Percentiles rank a stretch among this genome's conserved stretches.
Evolutionary conservation across 495 filamentous ascomycete species (phyloP).

Genomic region (Jackrogersella multiformis): DNA sequence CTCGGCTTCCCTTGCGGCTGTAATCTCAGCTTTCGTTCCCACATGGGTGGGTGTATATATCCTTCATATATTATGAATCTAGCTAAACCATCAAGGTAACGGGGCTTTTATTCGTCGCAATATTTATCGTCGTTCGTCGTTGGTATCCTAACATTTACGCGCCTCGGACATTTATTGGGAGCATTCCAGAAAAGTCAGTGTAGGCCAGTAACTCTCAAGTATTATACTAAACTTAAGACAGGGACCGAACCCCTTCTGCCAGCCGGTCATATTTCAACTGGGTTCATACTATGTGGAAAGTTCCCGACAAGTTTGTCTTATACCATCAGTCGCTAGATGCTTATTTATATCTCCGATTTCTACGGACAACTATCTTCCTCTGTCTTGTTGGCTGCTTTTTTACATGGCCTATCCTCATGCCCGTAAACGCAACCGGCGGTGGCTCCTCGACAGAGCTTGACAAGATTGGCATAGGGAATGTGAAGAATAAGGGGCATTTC

Average conservation of each 20-base stretch:
- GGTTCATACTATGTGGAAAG: constrained; percentile 68
- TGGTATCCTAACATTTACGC: constrained; percentile 43
- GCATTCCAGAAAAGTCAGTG: constrained; percentile 44
- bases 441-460: constrained; percentile 68
- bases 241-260: constrained; percentile 41
- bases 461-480: constrained; percentile 72
- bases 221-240: constrained; percentile 29
- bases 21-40: constrained; percentile 43
- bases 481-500: constrained; percentile 60
- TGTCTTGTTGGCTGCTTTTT: constrained; percentile 76
- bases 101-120: constrained; percentile 38
- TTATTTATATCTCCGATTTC: constrained; percentile 83
- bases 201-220: neutral
- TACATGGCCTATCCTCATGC: constrained; percentile 81
- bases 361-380: constrained; percentile 73
- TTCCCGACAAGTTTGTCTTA: constrained; percentile 69
- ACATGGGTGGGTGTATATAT: constrained; percentile 36
- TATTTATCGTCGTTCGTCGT: constrained; percentile 42
- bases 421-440: constrained; percentile 77
- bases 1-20: constrained; percentile 42
- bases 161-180: constrained; percentile 45
- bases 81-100: constrained; percentile 28
- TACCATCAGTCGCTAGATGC: constrained; percentile 76
- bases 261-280: constrained; percentile 59
- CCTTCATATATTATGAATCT: neutral